A percentile compares a stretch with the other conserved stretches of the same genome.
These are phyloP conservation scores for Closterium sp. DNA, from an alignment of 139 green algal species.

Conservation along the genomic window DNA sequence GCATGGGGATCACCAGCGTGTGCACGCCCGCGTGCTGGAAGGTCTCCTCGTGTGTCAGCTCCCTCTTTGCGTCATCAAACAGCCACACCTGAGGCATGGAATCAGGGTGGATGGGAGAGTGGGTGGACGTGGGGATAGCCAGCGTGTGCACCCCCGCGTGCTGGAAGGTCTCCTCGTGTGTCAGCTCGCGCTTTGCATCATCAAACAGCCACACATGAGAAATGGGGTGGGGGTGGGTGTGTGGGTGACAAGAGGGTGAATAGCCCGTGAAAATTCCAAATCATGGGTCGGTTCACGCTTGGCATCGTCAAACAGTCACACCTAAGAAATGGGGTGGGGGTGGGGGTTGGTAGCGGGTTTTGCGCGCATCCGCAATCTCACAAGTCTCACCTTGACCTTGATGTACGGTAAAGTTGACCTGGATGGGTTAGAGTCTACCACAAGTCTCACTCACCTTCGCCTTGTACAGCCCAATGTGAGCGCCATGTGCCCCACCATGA, in stretches of 20 bases:
- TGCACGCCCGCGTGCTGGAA: neutral
- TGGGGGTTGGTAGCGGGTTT: no score
- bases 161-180: neutral
- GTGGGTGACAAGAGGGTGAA: neutral
- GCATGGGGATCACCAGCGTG: conserved; percentile 7
- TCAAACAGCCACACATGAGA: no score
- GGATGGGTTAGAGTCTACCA: no score
- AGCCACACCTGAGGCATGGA: conserved; percentile 16
- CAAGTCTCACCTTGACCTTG: no score
- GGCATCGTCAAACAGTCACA: no score
- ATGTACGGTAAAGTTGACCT: no score
- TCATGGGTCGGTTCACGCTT: no score
- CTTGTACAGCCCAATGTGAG: conserved; percentile 4
- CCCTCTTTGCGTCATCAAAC: neutral
- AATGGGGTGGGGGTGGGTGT: no score
- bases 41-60: neutral
- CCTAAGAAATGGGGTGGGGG: no score
- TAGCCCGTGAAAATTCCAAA: no score
- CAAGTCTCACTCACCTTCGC: neutral
- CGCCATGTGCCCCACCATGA: neutral
- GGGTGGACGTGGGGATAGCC: neutral
- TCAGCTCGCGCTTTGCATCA: neutral
- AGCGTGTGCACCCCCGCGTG: neutral
- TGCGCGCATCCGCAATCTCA: no score
- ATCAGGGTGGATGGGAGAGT: no score